phyloP scores from a whole-genome alignment of 805 yeast genomes.

The Lipomyces orientalis region DNA sequence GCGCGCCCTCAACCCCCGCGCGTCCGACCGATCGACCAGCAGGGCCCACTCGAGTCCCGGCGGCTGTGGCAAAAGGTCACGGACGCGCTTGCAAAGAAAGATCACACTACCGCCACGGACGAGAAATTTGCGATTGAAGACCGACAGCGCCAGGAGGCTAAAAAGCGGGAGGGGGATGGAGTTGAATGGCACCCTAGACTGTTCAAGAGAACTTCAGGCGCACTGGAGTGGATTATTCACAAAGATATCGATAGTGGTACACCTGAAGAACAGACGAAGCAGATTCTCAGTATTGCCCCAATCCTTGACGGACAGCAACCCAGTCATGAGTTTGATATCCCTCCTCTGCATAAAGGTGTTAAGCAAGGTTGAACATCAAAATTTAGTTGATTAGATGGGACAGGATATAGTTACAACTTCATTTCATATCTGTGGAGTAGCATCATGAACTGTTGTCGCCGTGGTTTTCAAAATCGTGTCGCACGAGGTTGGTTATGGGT shows the following conservation, averaged over 20 bases:
- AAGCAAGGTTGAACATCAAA: background rate
- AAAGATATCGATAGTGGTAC: slow-evolving; percentile 62
- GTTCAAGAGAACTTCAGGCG: slow-evolving; percentile 57
- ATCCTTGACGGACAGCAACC: slow-evolving; percentile 75
- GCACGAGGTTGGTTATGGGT: background rate
- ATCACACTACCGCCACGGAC: slow-evolving; percentile 84
- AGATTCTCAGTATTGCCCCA: slow-evolving; percentile 72
- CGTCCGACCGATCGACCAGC: slow-evolving; percentile 80
- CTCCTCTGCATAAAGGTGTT: slow-evolving; percentile 24
- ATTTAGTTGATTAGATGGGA: background rate
- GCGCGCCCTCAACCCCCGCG: slow-evolving; percentile 63
- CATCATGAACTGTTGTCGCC: background rate
- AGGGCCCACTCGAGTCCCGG: slow-evolving; percentile 80
- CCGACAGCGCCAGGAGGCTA: slow-evolving; percentile 76
- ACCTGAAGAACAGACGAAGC: slow-evolving; percentile 60
- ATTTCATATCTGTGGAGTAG: background rate
- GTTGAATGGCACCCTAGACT: slow-evolving; percentile 80
- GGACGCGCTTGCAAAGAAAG: slow-evolving; percentile 75
- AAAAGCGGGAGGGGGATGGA: slow-evolving; percentile 76
- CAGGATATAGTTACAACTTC: background rate
- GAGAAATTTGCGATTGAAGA: slow-evolving; percentile 89
- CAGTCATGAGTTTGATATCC: slow-evolving; percentile 31
- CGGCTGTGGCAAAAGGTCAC: slow-evolving; percentile 82
- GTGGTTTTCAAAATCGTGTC: background rate
- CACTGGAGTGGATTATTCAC: slow-evolving; percentile 68